Conservation (phyloP, 441 rosid species). For the Dalechampia spathulata region DNA sequence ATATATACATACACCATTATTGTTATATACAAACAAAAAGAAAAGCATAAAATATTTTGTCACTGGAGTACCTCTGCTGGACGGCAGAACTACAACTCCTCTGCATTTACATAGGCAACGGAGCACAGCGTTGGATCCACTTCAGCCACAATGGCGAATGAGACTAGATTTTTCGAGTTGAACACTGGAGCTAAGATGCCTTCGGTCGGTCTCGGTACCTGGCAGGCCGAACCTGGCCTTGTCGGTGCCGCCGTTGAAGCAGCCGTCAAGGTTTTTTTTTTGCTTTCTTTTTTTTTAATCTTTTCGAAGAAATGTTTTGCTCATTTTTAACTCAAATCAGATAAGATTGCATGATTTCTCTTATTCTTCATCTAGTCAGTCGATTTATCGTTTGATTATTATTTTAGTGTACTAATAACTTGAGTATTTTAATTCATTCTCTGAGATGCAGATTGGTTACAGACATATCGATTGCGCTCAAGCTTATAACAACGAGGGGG, state of each 20-base stretch:
- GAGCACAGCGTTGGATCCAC: background rate
- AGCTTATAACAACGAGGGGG: slow-evolving; percentile 53
- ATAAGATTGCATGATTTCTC: too few relatives aligned
- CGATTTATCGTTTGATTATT: too few relatives aligned
- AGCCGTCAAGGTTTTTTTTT: slow-evolving; percentile 37
- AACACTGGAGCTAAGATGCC: slow-evolving; percentile 58
- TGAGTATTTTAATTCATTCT: too few relatives aligned
- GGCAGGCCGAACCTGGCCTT: slow-evolving; percentile 49
- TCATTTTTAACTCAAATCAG: too few relatives aligned
- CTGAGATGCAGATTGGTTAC: slow-evolving; percentile 49
- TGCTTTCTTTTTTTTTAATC: background rate
- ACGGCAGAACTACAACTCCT: too few relatives aligned
- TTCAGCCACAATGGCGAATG: slow-evolving; percentile 21
- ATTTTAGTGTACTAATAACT: too few relatives aligned
- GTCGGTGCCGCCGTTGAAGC: slow-evolving; percentile 38
- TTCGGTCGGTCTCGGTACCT: slow-evolving; percentile 52
- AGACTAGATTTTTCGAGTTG: slow-evolving; percentile 31
- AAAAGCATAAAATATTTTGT: too few relatives aligned
- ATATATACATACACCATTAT: too few relatives aligned
- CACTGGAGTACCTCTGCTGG: too few relatives aligned
- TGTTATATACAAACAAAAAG: too few relatives aligned
- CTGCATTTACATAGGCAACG: too few relatives aligned
- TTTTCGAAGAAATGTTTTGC: background rate
- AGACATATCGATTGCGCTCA: slow-evolving; percentile 79
- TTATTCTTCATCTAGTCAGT: too few relatives aligned